phyloP scores from a whole-genome alignment of 2,329 filamentous ascomycete genomes.

The Apiospora hydei region DNA sequence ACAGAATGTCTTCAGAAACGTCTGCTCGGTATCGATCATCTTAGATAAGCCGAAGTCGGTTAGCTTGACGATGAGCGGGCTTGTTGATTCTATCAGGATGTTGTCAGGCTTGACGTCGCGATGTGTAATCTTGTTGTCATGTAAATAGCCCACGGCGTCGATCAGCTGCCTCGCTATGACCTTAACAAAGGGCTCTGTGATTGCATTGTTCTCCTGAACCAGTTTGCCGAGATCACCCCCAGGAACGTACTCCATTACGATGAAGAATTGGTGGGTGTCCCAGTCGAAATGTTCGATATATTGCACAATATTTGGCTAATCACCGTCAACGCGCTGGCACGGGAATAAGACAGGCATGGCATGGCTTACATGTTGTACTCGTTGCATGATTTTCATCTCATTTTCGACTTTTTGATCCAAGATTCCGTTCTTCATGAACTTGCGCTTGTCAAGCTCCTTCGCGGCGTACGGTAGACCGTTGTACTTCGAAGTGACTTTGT shows the following conservation, averaged over 20 bases:
- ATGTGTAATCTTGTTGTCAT: conserved; percentile 89
- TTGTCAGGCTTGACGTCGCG: conserved; percentile 99
- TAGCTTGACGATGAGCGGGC: conserved; percentile 84
- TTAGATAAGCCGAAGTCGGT: conserved; percentile 98
- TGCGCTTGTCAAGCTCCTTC: conserved; percentile 92
- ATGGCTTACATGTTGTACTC: conserved; percentile 76
- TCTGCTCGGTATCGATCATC: conserved; percentile 87
- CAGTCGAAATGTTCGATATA: conserved; percentile 91
- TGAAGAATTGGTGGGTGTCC: conserved; percentile 84
- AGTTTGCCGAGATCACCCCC: conserved; percentile 83
- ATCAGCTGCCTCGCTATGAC: conserved; percentile 79
- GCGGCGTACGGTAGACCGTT: conserved; percentile 86
- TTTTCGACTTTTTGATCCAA: conserved; percentile 93
- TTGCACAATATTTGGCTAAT: conserved; percentile 83
- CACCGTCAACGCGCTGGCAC: conserved; percentile 32
- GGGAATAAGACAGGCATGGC: conserved; percentile 14
- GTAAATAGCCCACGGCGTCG: conserved; percentile 84
- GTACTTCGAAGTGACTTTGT: conserved; percentile 85
- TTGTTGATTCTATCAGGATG: conserved; percentile 78
- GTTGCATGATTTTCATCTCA: conserved; percentile 95
- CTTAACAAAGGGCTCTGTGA: conserved; percentile 74
- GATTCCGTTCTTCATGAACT: conserved; percentile 91
- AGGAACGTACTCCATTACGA: conserved; percentile 93
- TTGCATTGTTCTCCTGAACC: conserved; percentile 65
- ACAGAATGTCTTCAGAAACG: conserved; percentile 94